Evolutionary conservation across 176 grass and related monocot species (phyloP), one percentile per base, ranked within the genome.

Genomic region (Puccinellia tenuiflora): DNA sequence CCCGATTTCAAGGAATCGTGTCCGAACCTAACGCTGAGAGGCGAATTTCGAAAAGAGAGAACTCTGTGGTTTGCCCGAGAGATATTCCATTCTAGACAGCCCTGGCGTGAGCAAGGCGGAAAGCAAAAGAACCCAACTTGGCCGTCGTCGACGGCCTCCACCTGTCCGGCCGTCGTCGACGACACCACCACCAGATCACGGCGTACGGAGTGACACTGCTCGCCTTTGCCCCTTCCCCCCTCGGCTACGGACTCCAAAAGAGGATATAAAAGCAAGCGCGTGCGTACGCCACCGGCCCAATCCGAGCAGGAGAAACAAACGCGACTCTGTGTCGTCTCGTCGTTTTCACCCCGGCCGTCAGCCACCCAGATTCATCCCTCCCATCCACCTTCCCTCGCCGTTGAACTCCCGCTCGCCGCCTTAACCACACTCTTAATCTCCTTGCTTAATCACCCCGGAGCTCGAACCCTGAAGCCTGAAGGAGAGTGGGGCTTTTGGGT

Each of bases 181-280:
- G 57, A 3, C 20, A 10, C 3, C 28, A 28, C 13, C 54, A 29
- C 77, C 18, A 20, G 14, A 28, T 16, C 39, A 71, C 6, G 39
- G 1, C 12, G 37, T 69, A 40, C 4, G 38, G 31, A 54, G 46
- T 13, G 39, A 18, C 20, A 17, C 46, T 5, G 7, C 12, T 21
- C 22, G 9, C 25, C 1, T 24, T 61, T 3, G 68, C 68, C 28
- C 6, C 21, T 8, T n/a, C 5, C 6, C 81, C 18, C 20, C 21
- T 20, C 31, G 15, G 46, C 30, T 5, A 55, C 84, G 77, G 55
- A 64, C 22, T 38, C 66, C 52, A 87, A 40, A 45, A 77, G 28
- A 25, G 11, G 62, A 34, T 86, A 81, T 87, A 87, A 81, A 86
- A 7, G 59, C 70, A 25, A 25, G 20, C 60, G 78, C 70, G 59